These are phyloP conservation scores for Penicillium argentinense DNA, from an alignment of 495 filamentous ascomycete genomes.

Conservation along the genomic window DNA sequence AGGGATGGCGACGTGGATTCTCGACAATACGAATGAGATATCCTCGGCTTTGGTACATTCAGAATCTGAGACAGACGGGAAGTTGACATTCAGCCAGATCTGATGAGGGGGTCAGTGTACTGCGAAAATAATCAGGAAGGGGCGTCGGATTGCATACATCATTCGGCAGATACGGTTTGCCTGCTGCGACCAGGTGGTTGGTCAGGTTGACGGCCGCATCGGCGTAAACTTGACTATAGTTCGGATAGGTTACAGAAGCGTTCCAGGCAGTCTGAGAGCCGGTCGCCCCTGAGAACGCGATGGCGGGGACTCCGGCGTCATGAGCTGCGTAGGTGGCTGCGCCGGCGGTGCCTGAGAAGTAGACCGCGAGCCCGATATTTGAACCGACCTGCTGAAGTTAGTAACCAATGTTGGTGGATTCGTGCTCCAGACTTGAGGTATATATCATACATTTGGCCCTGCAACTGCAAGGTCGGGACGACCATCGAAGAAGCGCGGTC, in stretches of 20 bases:
- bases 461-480: constrained; percentile 59
- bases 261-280: constrained; percentile 54
- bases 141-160: constrained; percentile 19
- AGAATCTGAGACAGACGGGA: constrained; percentile 45
- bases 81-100: constrained; percentile 68
- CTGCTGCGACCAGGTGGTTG: constrained; percentile 48
- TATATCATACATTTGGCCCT: constrained; percentile 53
- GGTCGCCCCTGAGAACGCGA: constrained; percentile 61
- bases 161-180: constrained; percentile 59
- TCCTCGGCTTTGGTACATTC: constrained; percentile 46
- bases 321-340: constrained; percentile 58
- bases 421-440: background rate
- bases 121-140: background rate
- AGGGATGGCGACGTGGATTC: constrained; percentile 53
- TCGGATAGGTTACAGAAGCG: constrained; percentile 34
- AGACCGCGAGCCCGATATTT: constrained; percentile 52
- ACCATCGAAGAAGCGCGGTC: constrained; percentile 50
- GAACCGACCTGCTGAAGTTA: constrained; percentile 41
- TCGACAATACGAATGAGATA: constrained; percentile 60
- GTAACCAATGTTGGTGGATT: background rate
- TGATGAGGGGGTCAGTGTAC: background rate
- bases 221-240: constrained; percentile 58
- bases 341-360: constrained; percentile 63
- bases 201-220: constrained; percentile 58
- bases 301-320: constrained; percentile 54